Conservation (phyloP, 1,284 basidiomycete species). For the Sanghuangporus baumii region DNA sequence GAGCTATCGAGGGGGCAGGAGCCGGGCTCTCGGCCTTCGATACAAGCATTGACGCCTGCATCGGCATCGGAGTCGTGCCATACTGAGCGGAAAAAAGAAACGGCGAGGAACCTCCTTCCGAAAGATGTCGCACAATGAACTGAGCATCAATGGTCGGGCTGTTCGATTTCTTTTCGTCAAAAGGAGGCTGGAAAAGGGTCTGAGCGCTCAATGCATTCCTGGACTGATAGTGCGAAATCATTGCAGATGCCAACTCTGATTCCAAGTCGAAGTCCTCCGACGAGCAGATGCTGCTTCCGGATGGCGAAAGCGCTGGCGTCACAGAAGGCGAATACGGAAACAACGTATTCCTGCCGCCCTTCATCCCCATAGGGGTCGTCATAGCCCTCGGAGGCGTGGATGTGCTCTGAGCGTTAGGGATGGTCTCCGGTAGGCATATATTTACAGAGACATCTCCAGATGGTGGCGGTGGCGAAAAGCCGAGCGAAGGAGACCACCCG, state of each 20-base stretch:
- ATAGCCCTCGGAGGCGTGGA: background rate
- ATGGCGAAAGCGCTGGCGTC: conserved; percentile 7
- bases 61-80: too few relatives aligned
- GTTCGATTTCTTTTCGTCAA: too few relatives aligned
- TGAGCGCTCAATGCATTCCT: too few relatives aligned
- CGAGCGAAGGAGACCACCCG: background rate
- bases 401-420: background rate
- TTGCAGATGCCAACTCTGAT: background rate
- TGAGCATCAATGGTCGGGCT: background rate
- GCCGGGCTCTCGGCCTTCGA: too few relatives aligned
- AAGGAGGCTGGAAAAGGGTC: too few relatives aligned
- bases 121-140: background rate
- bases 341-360: background rate
- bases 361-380: background rate
- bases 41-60: too few relatives aligned
- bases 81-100: background rate
- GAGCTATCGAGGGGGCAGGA: too few relatives aligned
- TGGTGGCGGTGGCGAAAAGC: background rate
- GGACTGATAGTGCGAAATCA: background rate
- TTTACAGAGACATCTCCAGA: background rate
- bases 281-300: conserved; percentile 2
- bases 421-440: background rate
- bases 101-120: background rate
- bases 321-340: background rate
- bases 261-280: conserved; percentile 1